A percentile compares a stretch with the other conserved stretches of the same genome.
Evolutionary conservation across 148 eudicot genomes (phyloP).

Genomic region (Chenopodium quinoa): DNA sequence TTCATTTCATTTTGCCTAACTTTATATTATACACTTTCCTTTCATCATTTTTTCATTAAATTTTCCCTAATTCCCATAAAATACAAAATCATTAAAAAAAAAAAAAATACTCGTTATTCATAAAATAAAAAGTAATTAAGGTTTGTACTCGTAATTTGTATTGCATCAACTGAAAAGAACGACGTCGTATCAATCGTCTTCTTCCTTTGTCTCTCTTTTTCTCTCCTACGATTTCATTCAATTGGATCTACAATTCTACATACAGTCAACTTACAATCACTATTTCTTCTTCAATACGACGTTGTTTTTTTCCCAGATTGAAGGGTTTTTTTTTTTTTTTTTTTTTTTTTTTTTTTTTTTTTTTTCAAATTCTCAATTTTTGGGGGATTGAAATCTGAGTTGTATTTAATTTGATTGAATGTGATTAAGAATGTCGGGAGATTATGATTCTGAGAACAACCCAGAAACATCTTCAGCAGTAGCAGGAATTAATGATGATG

Average conservation of each 20-base stretch:
- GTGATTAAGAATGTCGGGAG: constrained; percentile 34
- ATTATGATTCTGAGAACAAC: constrained; percentile 27
- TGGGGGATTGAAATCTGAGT: not conserved
- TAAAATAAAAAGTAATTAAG: too few relatives aligned
- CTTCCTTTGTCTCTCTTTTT: not conserved
- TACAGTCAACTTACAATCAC: not conserved
- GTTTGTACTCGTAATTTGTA: too few relatives aligned
- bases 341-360: too few relatives aligned
- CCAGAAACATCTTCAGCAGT: constrained; percentile 14
- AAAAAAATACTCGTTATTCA: too few relatives aligned
- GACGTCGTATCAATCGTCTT: not conserved
- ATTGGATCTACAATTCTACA: constrained; percentile 6
- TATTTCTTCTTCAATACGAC: too few relatives aligned
- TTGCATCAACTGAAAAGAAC: not conserved
- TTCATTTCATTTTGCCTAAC: not conserved
- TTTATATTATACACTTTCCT: not conserved
- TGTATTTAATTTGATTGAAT: not conserved
- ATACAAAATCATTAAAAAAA: too few relatives aligned
- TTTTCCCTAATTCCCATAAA: not conserved
- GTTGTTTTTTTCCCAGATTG: not conserved
- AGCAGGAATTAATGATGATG: constrained; percentile 25
- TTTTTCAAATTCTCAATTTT: too few relatives aligned
- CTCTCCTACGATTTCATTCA: not conserved
- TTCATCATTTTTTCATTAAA: not conserved
- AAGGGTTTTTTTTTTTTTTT: too few relatives aligned